Percentiles rank a stretch among this genome's conserved stretches.
These are phyloP conservation scores for Protomyces macrosporus DNA, from an alignment of 1,139 yeast genomes.

Conservation along the genomic window DNA sequence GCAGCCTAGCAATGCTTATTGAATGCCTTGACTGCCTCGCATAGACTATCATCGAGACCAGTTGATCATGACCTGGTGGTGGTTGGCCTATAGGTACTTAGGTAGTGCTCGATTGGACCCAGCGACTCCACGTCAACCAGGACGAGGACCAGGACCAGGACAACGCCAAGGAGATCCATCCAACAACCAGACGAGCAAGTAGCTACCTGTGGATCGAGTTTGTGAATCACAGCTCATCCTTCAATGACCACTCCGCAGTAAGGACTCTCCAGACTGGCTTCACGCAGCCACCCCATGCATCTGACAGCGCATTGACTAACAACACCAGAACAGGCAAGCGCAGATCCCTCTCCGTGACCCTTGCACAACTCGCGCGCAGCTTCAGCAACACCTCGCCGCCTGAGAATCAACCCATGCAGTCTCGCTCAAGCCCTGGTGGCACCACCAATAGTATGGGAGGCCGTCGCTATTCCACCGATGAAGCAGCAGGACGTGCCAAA, in stretches of 20 bases:
- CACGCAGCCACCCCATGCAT: neutral
- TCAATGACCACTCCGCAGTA: slow-evolving; percentile 21
- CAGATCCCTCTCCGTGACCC: slow-evolving; percentile 24
- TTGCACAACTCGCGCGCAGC: slow-evolving; percentile 22
- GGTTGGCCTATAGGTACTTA: no score
- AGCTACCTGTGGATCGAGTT: no score
- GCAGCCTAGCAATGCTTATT: no score
- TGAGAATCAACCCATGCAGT: slow-evolving; percentile 10
- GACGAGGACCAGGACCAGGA: no score
- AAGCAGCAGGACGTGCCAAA: slow-evolving; percentile 2
- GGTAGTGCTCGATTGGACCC: no score
- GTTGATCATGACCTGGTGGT: no score
- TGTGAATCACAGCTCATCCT: neutral
- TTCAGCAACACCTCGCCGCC: slow-evolving; percentile 7
- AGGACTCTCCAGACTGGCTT: neutral
- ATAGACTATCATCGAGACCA: no score
- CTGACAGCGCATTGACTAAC: neutral
- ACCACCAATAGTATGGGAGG: neutral
- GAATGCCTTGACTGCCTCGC: no score
- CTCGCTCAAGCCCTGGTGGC: neutral
- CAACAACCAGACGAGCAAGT: no score
- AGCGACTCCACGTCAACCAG: no score
- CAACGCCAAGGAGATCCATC: no score
- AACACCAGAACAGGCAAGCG: slow-evolving; percentile 20
- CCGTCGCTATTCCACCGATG: slow-evolving; percentile 5